phyloP scores from a whole-genome alignment of 1,139 yeast species.

The Trichomonascaceae sp. region DNA sequence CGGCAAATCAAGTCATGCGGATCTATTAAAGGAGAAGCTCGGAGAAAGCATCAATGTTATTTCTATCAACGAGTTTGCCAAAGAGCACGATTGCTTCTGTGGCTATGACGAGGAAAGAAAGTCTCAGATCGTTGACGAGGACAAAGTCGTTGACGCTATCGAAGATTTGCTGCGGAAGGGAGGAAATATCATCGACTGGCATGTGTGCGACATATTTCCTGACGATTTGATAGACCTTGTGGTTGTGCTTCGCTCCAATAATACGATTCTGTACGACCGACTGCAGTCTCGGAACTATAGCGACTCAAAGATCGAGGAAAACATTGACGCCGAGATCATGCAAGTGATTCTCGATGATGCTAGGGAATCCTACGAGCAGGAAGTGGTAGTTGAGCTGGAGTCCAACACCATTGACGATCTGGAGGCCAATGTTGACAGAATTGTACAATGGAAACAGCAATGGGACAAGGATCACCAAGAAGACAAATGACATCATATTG shows the following conservation, averaged over 20 bases:
- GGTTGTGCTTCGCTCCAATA: constrained; percentile 73
- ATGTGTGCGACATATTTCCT: constrained; percentile 90
- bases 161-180: constrained; percentile 74
- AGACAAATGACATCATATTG: not conserved
- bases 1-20: constrained; percentile 84
- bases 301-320: constrained; percentile 74
- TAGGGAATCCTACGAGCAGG: constrained; percentile 60
- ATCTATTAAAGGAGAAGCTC: constrained; percentile 41
- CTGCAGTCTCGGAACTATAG: constrained; percentile 55
- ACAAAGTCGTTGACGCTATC: constrained; percentile 55
- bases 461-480: constrained; percentile 37
- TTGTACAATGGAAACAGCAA: constrained; percentile 55
- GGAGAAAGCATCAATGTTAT: constrained; percentile 39
- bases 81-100: constrained; percentile 60
- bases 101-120: constrained; percentile 80
- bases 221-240: constrained; percentile 86
- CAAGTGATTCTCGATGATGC: constrained; percentile 85
- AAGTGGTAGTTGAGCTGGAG: constrained; percentile 65
- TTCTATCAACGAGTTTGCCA: constrained; percentile 72
- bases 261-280: constrained; percentile 59
- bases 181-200: constrained; percentile 91
- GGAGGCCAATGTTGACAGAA: constrained; percentile 67
- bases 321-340: constrained; percentile 95
- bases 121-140: constrained; percentile 86
- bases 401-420: constrained; percentile 65